These are phyloP conservation scores for Dillenia turbinata DNA, from an alignment of 164 flowering plant species.

Conservation along the genomic window DNA sequence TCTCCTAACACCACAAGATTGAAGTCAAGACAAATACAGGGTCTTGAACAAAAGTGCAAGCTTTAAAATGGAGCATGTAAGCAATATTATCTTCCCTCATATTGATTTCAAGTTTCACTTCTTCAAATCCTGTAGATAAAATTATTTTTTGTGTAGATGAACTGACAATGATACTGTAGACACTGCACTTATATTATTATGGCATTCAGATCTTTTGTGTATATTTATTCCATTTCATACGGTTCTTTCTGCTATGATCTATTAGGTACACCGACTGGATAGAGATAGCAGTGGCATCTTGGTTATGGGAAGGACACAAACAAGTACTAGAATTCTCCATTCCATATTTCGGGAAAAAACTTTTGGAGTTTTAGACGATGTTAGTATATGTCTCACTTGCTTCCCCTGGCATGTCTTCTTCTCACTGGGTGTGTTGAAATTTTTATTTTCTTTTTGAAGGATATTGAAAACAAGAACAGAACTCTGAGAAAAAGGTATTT, in stretches of 20 bases:
- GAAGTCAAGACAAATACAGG: too few species aligned
- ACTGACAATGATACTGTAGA: too few species aligned
- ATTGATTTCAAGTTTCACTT: too few species aligned
- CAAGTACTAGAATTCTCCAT: constrained; percentile 70
- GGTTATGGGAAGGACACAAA: constrained; percentile 91
- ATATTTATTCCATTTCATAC: constrained; percentile 4
- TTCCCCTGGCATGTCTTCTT: neutral
- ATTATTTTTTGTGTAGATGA: too few species aligned
- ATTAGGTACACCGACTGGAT: constrained; percentile 94
- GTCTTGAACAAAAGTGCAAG: too few species aligned
- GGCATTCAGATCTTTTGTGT: neutral
- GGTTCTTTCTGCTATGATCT: constrained; percentile 8
- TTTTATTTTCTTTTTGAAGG: constrained; percentile 27
- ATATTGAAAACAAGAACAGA: constrained; percentile 27
- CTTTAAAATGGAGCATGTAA: too few species aligned
- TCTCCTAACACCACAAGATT: too few species aligned
- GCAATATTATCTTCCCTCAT: too few species aligned
- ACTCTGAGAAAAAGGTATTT: constrained; percentile 58
- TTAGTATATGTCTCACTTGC: constrained; percentile 19
- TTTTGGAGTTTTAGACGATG: constrained; percentile 50
- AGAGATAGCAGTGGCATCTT: constrained; percentile 91
- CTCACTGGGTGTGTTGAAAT: neutral
- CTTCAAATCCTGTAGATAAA: too few species aligned
- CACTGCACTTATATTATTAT: too few species aligned
- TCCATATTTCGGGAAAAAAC: constrained; percentile 95